Base-by-base conservation (phyloP, 2,329 filamentous ascomycete genomes). In the Exserohilum turcica region DNA sequence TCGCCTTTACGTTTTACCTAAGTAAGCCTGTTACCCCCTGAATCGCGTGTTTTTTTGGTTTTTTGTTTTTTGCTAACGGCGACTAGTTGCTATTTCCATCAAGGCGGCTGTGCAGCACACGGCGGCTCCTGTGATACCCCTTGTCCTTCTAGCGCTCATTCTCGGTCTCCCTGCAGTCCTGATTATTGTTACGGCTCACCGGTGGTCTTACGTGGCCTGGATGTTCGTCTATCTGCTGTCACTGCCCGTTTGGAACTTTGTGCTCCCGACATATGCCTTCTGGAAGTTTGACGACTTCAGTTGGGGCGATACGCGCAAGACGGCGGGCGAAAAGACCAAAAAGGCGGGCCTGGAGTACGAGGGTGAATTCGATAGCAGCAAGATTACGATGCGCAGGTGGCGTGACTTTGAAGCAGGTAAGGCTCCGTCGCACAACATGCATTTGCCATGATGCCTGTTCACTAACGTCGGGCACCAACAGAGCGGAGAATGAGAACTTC, bases 271-370 rank as follows among this genome's bases (percentile, higher is more conserved):
- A 6, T 99, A 99, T 73, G 89, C 94, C 3, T 99, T 93, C 81
- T 99, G 94, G 94, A 97, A 99, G 79, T 99, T 99, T 74, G 94
- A 99, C 74, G 94, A 99, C 79, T 99, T 99, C 81, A 96, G 90
- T 52, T 99, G 94, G 94, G 94, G 94, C 69, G 95, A 99, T 60
- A 99, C 94, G 49, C 86, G 94, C 57, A 96, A 97, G 84, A 96
- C 93, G 35, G 90, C 88, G 0, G 92, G 92, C 24, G 93, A 96
- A 71, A 91, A 89, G 79, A 88, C 85, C 12, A 92, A 93, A 80
- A 94, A 93, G 78, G 90, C 84, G 2, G 90, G 91, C 28, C 86
- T 92, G 58, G 92, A 93, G 69, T 88, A 88, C 59, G 91, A 97
- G 76, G 94, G 94, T 60, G 94, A 97, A 76, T 99, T 99, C 68